These are phyloP conservation scores for Komagataella kurtzmanii DNA, from an alignment of 805 yeast genomes.

Conservation along the genomic window DNA sequence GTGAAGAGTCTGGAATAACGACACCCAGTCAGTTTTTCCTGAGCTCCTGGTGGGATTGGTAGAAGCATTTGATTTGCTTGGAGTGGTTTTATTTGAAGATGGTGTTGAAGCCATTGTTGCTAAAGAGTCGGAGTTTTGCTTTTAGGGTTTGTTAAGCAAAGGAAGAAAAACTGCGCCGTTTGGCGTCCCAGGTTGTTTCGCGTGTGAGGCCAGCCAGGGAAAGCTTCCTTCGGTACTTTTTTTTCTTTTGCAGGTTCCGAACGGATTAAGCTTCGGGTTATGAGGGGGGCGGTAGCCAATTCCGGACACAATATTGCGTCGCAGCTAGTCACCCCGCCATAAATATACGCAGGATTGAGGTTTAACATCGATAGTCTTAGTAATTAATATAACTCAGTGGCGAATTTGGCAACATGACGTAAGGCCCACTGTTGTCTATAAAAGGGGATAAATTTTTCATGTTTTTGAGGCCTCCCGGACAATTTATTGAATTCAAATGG, in stretches of 20 bases:
- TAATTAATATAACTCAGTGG: too few species aligned
- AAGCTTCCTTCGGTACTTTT: neutral
- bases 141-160: neutral
- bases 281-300: neutral
- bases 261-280: neutral
- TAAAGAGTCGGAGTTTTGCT: neutral
- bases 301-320: neutral
- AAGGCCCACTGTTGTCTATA: too few species aligned
- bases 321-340: too few species aligned
- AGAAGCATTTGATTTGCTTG: conserved; percentile 1
- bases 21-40: conserved; percentile 3
- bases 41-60: conserved; percentile 3
- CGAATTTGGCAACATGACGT: too few species aligned
- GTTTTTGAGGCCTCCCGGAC: neutral
- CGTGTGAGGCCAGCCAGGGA: neutral
- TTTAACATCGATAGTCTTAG: too few species aligned
- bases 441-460: neutral
- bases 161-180: neutral
- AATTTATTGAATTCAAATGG: neutral
- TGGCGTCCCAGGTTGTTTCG: neutral
- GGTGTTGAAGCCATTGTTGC: neutral
- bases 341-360: too few species aligned
- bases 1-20: conserved; percentile 32
- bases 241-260: neutral
- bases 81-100: neutral